These are phyloP conservation scores for Echinosophora koreensis DNA, from an alignment of 306 rosid genomes.

Conservation along the genomic window DNA sequence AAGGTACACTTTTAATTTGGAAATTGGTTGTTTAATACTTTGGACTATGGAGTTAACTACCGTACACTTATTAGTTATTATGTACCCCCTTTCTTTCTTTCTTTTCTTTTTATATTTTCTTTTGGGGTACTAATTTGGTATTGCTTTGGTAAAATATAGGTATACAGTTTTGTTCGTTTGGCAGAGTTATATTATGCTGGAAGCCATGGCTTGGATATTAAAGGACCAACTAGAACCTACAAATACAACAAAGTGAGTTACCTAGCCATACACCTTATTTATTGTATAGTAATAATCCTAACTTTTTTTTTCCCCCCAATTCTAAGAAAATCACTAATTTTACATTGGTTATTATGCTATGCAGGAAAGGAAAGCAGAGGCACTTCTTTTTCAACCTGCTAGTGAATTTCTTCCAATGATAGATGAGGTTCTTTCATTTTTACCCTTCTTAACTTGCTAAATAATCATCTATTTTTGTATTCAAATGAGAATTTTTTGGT, in stretches of 20 bases:
- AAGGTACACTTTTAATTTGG: conserved; percentile 63
- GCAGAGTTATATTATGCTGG: conserved; percentile 92
- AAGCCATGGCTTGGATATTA: conserved; percentile 95
- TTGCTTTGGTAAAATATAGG: conserved; percentile 56
- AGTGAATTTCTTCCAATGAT: conserved; percentile 89
- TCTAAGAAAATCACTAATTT: background rate
- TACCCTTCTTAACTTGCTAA: background rate
- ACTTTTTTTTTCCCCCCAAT: background rate
- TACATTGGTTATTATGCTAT: background rate
- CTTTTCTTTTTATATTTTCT: background rate
- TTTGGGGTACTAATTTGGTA: background rate
- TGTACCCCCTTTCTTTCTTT: background rate
- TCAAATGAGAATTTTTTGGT: background rate
- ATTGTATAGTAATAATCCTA: conserved; percentile 35
- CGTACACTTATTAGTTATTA: background rate
- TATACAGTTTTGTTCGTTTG: conserved; percentile 76
- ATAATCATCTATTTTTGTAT: conserved; percentile 31
- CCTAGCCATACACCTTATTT: background rate
- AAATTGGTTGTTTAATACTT: conserved; percentile 12
- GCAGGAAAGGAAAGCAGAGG: conserved; percentile 64
- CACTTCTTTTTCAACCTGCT: conserved; percentile 81
- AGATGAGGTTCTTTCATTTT: conserved; percentile 57
- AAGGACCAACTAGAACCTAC: conserved; percentile 83
- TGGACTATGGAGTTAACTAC: background rate
- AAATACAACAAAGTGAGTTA: conserved; percentile 72